A percentile compares a stretch with the other conserved stretches of the same genome.
These are phyloP conservation scores for Phytophthora pluvialis DNA, from an alignment of 352 stramenopile genomes.

Conservation along the genomic window DNA sequence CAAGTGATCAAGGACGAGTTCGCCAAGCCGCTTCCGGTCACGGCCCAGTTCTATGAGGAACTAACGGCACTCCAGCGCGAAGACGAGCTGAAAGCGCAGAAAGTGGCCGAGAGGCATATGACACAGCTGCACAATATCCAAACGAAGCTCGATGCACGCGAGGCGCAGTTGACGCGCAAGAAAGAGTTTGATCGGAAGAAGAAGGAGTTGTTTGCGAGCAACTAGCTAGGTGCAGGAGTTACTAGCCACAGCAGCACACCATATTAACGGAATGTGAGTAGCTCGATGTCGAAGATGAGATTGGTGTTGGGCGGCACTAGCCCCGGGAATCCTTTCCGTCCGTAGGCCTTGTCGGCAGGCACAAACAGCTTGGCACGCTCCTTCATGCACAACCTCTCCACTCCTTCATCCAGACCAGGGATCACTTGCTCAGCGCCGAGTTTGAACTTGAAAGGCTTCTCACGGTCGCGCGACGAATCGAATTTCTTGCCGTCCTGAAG, in stretches of 20 bases:
- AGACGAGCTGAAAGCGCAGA: constrained; percentile 42
- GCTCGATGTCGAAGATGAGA: constrained; percentile 93
- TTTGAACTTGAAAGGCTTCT: constrained; percentile 92
- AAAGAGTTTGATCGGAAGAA: constrained; percentile 74
- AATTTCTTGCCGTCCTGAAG: constrained; percentile 81
- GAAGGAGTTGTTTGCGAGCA: constrained; percentile 50
- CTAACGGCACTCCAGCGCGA: constrained; percentile 30
- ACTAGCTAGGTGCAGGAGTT: constrained; percentile 1
- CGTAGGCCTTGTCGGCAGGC: constrained; percentile 88
- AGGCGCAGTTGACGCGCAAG: constrained; percentile 48
- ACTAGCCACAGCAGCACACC: background rate
- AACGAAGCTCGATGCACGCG: constrained; percentile 54
- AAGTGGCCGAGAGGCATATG: constrained; percentile 46
- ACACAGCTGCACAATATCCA: constrained; percentile 60
- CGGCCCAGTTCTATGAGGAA: constrained; percentile 43
- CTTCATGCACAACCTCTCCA: constrained; percentile 85
- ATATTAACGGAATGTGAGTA: constrained; percentile 82
- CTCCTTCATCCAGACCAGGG: constrained; percentile 83
- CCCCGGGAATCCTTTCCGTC: constrained; percentile 81
- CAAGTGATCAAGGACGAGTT: constrained; percentile 65
- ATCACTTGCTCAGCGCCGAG: constrained; percentile 91
- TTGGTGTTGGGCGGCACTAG: constrained; percentile 93
- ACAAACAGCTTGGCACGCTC: constrained; percentile 89
- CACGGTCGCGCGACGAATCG: constrained; percentile 73
- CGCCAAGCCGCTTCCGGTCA: constrained; percentile 58